Base-by-base conservation (phyloP, 2,329 filamentous ascomycete genomes). In the Metarhizium sp. region DNA sequence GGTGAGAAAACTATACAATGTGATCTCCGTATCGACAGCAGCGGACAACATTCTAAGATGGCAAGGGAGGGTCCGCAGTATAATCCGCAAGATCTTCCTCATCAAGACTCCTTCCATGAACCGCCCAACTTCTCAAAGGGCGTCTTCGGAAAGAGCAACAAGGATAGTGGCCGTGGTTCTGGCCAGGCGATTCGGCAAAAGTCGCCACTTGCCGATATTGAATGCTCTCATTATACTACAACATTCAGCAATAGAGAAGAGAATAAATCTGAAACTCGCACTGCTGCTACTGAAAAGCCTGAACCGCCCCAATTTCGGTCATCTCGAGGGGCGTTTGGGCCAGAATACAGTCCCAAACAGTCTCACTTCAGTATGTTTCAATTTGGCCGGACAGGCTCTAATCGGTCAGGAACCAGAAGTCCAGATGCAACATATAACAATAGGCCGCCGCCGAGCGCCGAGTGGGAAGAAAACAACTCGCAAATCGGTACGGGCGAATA, bases 271-370 rank as follows among this genome's bases (percentile, higher is more conserved):
- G 25, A 30, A 48, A 20, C 14, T 18, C 53, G 30, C 51, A 30
- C 46, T 29, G 38, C 18, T 38, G 50, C 13, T 25, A 36, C 16
- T 32, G 43, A 40, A 40, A 18, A 38, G n/a, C 47, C 43, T 53
- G 50, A 42, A 42, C 16, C 6, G n/a, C 42, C 6, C 20, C 29
- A 40, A n/a, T 53, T 52, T 16, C 36, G 25, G 18, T 47, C 46
- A 20, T 51, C 47, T 20, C 38, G 51, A 36, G 56, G 56, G 46
- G 56, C 53, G 1, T 57, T 57, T 29, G 50, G 46, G 16, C 50
- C 40, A 4, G 50, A 50, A 8, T 30, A 30, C 25, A 48, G 45
- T 20, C 45, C 45, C 4, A 48, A 13, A 46, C 34, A 48, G 8
- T 13, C 38, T 25, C n/a, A 20, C 13, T 52, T 53, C n/a, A 53